A percentile compares a stretch with the other conserved stretches of the same genome.
Conservation (phyloP, 2,329 filamentous ascomycete species). For the Arthrinium phaeospermum region DNA sequence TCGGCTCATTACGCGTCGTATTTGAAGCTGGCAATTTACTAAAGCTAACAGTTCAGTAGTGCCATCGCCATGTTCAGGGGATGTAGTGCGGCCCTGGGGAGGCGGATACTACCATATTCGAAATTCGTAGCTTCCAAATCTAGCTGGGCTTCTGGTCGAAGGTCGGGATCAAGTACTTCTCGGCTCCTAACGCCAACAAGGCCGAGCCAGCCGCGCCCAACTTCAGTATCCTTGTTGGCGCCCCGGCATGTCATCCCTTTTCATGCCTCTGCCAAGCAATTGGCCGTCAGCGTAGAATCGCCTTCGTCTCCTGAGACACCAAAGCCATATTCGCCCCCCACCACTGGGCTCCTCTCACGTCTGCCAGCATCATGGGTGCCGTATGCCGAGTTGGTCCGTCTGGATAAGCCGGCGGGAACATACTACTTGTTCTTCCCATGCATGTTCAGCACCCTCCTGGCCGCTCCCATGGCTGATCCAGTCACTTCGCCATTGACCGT, state of each 20-base stretch:
- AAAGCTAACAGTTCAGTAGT: background rate
- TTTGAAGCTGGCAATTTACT: background rate
- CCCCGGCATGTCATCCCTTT: conserved; percentile 23
- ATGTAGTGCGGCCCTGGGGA: background rate
- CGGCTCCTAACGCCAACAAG: background rate
- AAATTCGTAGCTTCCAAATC: background rate
- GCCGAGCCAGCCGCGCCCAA: background rate
- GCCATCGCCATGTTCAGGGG: conserved; percentile 10
- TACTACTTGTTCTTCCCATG: conserved; percentile 89
- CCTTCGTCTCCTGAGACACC: conserved; percentile 29
- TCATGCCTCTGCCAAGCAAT: conserved; percentile 21
- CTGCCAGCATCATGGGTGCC: conserved; percentile 75
- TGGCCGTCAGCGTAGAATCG: conserved; percentile 28
- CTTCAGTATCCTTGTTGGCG: background rate
- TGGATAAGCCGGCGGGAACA: conserved; percentile 82
- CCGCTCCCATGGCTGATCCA: conserved; percentile 71
- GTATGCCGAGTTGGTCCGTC: conserved; percentile 80
- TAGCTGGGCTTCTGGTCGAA: background rate
- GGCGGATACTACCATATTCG: background rate
- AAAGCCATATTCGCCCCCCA: conserved; percentile 69
- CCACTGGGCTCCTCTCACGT: conserved; percentile 70
- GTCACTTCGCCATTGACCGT: conserved; percentile 66
- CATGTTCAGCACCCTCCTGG: conserved; percentile 82
- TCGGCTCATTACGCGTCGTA: background rate
- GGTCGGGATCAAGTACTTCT: conserved; percentile 2